Evolutionary conservation across 2,329 filamentous ascomycete species (phyloP).

Genomic region (Colletotrichum costaricense): DNA sequence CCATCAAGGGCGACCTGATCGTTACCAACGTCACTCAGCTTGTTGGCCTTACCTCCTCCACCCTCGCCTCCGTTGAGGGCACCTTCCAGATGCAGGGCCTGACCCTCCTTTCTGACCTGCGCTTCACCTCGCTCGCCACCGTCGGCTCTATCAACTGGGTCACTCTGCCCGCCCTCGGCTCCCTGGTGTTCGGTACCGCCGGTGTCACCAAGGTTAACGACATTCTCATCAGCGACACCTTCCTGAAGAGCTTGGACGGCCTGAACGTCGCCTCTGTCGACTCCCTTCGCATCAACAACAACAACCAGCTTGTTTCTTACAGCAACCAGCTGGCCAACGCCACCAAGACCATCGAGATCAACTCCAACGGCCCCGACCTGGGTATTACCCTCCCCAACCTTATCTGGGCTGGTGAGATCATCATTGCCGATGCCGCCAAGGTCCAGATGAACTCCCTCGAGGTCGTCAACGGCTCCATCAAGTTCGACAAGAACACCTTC

Average conservation of each 20-base stretch:
- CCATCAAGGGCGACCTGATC: conserved; percentile 68
- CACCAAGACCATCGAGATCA: conserved; percentile 76
- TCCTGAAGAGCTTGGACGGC: conserved; percentile 80
- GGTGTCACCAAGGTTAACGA: conserved; percentile 74
- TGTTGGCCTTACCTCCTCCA: conserved; percentile 69
- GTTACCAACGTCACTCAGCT: conserved; percentile 71
- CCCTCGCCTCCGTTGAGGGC: conserved; percentile 74
- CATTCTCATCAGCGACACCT: conserved; percentile 87
- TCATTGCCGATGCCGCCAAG: conserved; percentile 79
- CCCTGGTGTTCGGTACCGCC: conserved; percentile 59
- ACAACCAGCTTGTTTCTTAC: conserved; percentile 81
- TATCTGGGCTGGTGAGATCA: conserved; percentile 61
- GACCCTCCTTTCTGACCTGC: conserved; percentile 75
- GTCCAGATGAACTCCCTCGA: conserved; percentile 80
- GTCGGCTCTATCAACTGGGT: conserved; percentile 78
- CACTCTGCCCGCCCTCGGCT: conserved; percentile 72
- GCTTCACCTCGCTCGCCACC: conserved; percentile 71
- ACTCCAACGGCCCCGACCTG: conserved; percentile 82
- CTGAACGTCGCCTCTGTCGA: conserved; percentile 82
- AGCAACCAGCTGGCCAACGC: conserved; percentile 83
- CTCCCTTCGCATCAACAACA: conserved; percentile 89
- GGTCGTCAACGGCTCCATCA: conserved; percentile 81
- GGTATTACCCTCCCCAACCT: conserved; percentile 82
- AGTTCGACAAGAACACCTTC: conserved; percentile 85
- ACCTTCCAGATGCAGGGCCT: conserved; percentile 77